A percentile compares a stretch with the other conserved stretches of the same genome.
Conservation (phyloP, 495 filamentous ascomycete genomes). For the Trichocladium antarcticum region DNA sequence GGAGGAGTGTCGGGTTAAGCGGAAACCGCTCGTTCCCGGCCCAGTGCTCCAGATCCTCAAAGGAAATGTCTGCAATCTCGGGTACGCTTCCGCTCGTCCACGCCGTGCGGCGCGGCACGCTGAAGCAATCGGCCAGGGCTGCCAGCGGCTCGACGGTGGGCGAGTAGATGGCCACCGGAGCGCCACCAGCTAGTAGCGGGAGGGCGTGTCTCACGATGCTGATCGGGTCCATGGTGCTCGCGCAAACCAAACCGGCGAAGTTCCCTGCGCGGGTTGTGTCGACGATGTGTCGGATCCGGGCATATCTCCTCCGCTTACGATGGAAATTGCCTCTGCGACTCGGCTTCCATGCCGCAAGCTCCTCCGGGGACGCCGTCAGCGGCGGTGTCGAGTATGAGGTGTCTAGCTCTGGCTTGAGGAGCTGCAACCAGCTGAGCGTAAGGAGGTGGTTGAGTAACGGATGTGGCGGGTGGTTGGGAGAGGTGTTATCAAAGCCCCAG, state of each 20-base stretch:
- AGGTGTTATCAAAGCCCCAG: slow-evolving; percentile 66
- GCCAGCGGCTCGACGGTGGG: slow-evolving; percentile 67
- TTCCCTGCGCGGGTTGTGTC: slow-evolving; percentile 61
- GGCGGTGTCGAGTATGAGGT: slow-evolving; percentile 54
- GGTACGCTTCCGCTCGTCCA: slow-evolving; percentile 40
- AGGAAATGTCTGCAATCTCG: slow-evolving; percentile 27
- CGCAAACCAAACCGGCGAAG: slow-evolving; percentile 75
- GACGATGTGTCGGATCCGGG: slow-evolving; percentile 52
- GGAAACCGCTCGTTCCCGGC: slow-evolving; percentile 59
- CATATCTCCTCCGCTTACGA: slow-evolving; percentile 78
- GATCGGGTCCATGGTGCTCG: slow-evolving; percentile 66
- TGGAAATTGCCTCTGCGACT: slow-evolving; percentile 69
- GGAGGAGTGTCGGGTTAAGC: slow-evolving; percentile 68
- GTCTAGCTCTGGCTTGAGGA: slow-evolving; percentile 64
- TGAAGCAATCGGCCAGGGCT: slow-evolving; percentile 67
- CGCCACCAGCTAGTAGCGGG: slow-evolving; percentile 71
- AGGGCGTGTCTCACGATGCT: slow-evolving; percentile 61
- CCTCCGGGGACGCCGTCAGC: slow-evolving; percentile 39
- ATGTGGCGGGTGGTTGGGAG: slow-evolving; percentile 53
- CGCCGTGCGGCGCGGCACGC: slow-evolving; percentile 59
- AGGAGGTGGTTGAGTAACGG: slow-evolving; percentile 74
- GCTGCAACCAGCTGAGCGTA: slow-evolving; percentile 78
- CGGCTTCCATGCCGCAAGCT: slow-evolving; percentile 54
- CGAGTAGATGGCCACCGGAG: slow-evolving; percentile 73
- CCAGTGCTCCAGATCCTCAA: slow-evolving; percentile 37